A percentile compares a stretch with the other conserved stretches of the same genome.
Evolutionary conservation across 2,329 filamentous ascomycete species (phyloP).

Genomic region (Aspergillus transmontanensis): DNA sequence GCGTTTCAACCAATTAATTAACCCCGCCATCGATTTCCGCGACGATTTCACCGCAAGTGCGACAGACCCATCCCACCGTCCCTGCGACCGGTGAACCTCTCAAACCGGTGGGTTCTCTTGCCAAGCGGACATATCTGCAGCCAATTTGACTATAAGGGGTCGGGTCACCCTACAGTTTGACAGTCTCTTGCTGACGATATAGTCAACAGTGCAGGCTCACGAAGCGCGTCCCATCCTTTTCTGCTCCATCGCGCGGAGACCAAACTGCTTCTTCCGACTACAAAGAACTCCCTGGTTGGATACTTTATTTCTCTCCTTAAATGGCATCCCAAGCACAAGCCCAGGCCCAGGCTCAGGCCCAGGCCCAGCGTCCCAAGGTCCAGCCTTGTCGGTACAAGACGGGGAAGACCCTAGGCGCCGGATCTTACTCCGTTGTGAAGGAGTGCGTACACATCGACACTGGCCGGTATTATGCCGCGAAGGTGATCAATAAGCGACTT

Average conservation of each 20-base stretch:
- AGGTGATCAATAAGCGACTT: slow-evolving; percentile 97
- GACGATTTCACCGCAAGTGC: not conserved
- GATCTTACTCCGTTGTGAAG: slow-evolving; percentile 97
- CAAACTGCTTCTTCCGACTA: not conserved
- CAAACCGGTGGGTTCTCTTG: not conserved
- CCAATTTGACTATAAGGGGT: not conserved
- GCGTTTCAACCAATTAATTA: not conserved
- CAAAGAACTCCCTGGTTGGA: not conserved
- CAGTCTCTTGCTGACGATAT: not conserved
- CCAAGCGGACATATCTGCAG: not conserved
- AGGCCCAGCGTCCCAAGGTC: slow-evolving; percentile 61
- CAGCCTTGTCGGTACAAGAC: slow-evolving; percentile 99
- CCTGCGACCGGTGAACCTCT: not conserved
- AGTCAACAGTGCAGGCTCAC: not conserved
- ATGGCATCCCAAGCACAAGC: slow-evolving; percentile 36
- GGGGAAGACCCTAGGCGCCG: slow-evolving; percentile 93
- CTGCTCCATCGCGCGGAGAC: not conserved
- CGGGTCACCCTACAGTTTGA: not conserved
- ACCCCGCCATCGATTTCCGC: not conserved
- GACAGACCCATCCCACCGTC: not conserved
- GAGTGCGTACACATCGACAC: slow-evolving; percentile 99
- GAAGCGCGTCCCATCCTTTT: not conserved
- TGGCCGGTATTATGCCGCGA: slow-evolving; percentile 95
- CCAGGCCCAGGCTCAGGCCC: slow-evolving; percentile 23
- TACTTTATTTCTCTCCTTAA: slow-evolving; percentile 6